phyloP scores from a whole-genome alignment of 768 basidiomycete species.

The Boletus barrowsii region DNA sequence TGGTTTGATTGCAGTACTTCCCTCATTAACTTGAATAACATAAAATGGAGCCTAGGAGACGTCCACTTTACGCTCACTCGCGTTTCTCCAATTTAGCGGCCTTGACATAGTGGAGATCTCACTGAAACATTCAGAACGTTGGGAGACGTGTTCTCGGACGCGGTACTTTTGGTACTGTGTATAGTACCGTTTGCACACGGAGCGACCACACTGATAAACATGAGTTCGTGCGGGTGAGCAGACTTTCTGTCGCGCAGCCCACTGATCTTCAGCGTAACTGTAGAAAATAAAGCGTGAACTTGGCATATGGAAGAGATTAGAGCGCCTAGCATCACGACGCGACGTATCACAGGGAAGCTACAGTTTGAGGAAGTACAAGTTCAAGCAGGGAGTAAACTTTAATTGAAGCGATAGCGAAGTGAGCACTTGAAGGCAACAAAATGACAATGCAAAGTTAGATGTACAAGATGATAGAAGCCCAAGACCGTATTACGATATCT shows the following conservation, averaged over 20 bases:
- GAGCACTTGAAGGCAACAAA: no score
- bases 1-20: no score
- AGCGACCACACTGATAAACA: neutral
- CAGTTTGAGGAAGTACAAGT: no score
- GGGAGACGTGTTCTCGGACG: neutral
- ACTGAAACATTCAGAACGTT: neutral
- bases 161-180: neutral
- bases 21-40: no score
- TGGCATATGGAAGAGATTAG: slow-evolving; percentile 5
- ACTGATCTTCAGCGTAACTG: neutral
- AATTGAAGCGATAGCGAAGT: no score
- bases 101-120: neutral
- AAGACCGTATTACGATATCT: neutral
- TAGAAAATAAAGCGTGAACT: slow-evolving; percentile 6
- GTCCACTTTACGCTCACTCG: neutral
- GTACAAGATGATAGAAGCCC: no score
- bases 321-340: neutral
- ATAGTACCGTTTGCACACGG: neutral
- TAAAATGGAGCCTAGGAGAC: neutral
- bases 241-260: neutral
- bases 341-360: no score
- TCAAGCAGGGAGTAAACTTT: no score
- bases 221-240: neutral
- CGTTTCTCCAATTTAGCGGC: neutral
- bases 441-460: no score